Conservation (phyloP, 2,329 filamentous ascomycete genomes). For the Acarospora socialis region DNA sequence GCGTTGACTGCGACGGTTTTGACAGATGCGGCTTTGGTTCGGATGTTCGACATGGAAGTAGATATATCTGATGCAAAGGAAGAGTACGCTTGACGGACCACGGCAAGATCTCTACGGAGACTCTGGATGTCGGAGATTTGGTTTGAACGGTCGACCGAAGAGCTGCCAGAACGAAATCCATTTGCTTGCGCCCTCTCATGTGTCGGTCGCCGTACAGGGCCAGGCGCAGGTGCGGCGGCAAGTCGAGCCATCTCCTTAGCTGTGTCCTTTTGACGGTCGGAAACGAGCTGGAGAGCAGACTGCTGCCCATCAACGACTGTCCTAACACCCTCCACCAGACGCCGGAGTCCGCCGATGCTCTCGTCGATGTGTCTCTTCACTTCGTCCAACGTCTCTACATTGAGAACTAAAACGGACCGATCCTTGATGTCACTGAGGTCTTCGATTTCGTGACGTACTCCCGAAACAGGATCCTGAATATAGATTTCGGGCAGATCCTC, state of each 20-base stretch:
- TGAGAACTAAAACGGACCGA: conserved; percentile 83
- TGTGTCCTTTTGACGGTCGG: conserved; percentile 78
- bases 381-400: conserved; percentile 85
- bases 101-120: conserved; percentile 74
- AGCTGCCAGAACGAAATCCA: conserved; percentile 15
- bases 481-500: conserved; percentile 92
- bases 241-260: conserved; percentile 70
- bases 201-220: conserved; percentile 19
- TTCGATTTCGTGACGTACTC: conserved; percentile 91
- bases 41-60: conserved; percentile 70
- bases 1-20: conserved; percentile 62
- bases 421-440: conserved; percentile 90
- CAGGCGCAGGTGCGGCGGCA: conserved; percentile 33
- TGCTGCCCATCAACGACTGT: conserved; percentile 74
- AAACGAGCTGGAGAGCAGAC: conserved; percentile 67
- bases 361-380: conserved; percentile 95
- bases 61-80: conserved; percentile 81
- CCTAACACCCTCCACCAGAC: conserved; percentile 74
- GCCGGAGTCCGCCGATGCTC: conserved; percentile 63
- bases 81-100: conserved; percentile 84
- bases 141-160: conserved; percentile 19
- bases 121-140: conserved; percentile 68
- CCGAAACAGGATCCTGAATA: conserved; percentile 89
- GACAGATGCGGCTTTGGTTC: conserved; percentile 66
- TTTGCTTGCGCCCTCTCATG: conserved; percentile 20